phyloP scores from a whole-genome alignment of 768 basidiomycete genomes.

The Leccinum pellstonianum region DNA sequence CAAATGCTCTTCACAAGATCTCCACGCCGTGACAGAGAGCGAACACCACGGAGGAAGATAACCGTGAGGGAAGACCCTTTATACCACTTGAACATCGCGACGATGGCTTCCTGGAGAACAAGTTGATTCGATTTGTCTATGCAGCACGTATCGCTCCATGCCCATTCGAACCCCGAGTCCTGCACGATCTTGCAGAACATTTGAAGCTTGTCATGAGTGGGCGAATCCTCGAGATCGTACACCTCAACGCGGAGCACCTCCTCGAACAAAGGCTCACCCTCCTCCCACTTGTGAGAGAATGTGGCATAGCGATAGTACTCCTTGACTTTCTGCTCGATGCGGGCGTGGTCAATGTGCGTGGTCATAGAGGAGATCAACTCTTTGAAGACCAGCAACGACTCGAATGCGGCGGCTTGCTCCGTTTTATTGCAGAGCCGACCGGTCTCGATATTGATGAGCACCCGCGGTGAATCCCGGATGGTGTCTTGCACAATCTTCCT shows the following conservation, averaged over 20 bases:
- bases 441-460: neutral
- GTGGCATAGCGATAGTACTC: neutral
- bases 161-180: neutral
- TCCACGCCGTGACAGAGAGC: neutral
- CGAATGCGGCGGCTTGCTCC: neutral
- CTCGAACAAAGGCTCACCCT: neutral
- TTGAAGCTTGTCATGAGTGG: neutral
- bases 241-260: neutral
- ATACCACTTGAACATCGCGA: neutral
- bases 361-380: neutral
- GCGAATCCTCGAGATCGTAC: neutral
- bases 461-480: neutral
- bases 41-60: neutral
- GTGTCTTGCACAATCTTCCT: neutral
- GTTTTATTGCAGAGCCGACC: neutral
- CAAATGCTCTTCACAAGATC: neutral
- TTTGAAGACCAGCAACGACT: neutral
- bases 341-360: neutral
- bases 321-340: neutral
- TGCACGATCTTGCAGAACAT: neutral
- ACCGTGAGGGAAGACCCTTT: neutral
- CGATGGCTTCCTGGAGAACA: neutral
- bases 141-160: neutral
- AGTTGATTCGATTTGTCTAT: neutral
- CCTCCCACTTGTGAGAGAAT: neutral